Evolutionary conservation across 495 filamentous ascomycete species (phyloP).

Genomic region (Cetradonia linearis): DNA sequence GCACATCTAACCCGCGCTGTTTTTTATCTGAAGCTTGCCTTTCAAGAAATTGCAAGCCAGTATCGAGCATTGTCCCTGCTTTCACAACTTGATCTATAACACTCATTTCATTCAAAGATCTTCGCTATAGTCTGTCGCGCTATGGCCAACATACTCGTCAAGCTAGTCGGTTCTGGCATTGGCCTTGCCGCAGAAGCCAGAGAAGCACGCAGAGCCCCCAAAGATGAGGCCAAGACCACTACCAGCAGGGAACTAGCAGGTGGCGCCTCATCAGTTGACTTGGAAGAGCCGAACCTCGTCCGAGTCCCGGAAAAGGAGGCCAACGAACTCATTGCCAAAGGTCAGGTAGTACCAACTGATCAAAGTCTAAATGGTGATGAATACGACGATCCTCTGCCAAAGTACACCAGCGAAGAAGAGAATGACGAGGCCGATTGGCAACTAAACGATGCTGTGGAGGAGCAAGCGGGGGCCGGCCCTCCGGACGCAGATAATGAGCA

Average conservation of each 20-base stretch:
- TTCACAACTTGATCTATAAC: background rate
- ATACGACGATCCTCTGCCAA: background rate
- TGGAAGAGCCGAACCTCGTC: background rate
- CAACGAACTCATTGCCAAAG: slow-evolving; percentile 1
- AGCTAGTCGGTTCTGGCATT: slow-evolving; percentile 7
- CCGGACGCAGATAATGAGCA: background rate
- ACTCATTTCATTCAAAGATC: background rate
- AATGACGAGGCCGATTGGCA: slow-evolving; percentile 5
- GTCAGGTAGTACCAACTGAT: background rate
- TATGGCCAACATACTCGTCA: background rate
- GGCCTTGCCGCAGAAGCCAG: slow-evolving; percentile 7
- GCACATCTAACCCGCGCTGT: background rate
- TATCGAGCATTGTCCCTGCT: background rate
- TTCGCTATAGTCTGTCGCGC: background rate
- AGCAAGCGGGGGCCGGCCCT: background rate
- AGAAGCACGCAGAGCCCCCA: background rate
- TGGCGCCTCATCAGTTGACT: background rate
- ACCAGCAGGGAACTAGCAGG: background rate
- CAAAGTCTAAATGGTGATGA: background rate
- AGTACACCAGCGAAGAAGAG: slow-evolving; percentile 4
- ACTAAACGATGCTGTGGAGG: background rate
- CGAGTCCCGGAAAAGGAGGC: background rate
- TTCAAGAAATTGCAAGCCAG: background rate
- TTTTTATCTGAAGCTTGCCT: background rate
- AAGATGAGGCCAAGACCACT: background rate